Conservation (phyloP, 495 filamentous ascomycete genomes). For the Xylaria scruposa region DNA sequence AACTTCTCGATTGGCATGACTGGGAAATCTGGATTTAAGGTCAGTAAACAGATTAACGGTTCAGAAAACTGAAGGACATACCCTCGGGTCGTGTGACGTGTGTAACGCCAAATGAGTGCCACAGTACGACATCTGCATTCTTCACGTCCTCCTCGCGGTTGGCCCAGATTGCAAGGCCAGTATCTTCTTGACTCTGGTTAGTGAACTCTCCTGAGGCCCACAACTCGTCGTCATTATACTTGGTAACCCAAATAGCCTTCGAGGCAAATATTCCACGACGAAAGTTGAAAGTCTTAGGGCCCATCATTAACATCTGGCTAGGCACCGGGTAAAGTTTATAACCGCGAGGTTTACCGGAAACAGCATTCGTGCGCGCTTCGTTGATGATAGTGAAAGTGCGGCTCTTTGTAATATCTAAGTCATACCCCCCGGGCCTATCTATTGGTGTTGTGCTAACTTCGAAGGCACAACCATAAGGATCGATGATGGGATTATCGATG, state of each 20-base stretch:
- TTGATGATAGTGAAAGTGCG: background rate
- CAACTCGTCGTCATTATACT: constrained; percentile 71
- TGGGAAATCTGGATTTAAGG: background rate
- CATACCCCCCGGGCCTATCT: background rate
- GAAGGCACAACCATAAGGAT: constrained; percentile 4
- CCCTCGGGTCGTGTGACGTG: constrained; percentile 36
- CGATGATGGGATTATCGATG: background rate
- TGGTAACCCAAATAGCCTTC: constrained; percentile 74
- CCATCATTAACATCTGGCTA: constrained; percentile 76
- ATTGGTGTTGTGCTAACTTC: background rate
- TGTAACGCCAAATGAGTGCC: constrained; percentile 59
- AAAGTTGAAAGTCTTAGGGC: constrained; percentile 64
- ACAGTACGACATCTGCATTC: constrained; percentile 58
- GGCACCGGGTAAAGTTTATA: constrained; percentile 74
- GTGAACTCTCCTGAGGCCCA: constrained; percentile 80
- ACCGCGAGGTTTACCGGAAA: constrained; percentile 72
- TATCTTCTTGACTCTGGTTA: constrained; percentile 70
- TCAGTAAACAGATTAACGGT: background rate
- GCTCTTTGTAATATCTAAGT: background rate
- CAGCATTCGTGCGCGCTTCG: background rate
- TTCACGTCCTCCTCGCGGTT: constrained; percentile 33
- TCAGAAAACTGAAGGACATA: background rate
- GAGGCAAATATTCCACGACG: constrained; percentile 76
- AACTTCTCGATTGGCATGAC: background rate
- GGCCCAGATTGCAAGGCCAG: background rate